These are phyloP conservation scores for Dipodascopsis uninucleata DNA, from an alignment of 805 yeast genomes.

Conservation along the genomic window DNA sequence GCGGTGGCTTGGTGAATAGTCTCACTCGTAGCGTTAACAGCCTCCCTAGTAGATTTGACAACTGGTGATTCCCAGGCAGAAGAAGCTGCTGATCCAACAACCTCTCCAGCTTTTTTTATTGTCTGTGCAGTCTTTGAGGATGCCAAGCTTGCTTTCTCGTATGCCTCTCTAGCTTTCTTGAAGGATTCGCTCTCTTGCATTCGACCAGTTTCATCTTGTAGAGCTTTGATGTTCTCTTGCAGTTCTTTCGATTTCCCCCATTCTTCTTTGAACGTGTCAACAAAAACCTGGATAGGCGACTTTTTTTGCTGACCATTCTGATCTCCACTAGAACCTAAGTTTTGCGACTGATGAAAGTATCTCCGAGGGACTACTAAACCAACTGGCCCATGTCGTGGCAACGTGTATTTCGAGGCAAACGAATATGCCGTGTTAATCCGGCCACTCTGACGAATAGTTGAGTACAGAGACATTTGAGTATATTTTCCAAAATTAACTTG, in stretches of 20 bases:
- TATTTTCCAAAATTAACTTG: too few relatives aligned
- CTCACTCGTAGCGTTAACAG: constrained; percentile 78
- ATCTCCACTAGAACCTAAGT: constrained; percentile 14
- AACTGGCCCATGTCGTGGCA: too few relatives aligned
- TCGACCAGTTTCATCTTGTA: constrained; percentile 93
- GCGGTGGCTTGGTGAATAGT: constrained; percentile 64
- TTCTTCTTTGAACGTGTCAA: constrained; percentile 86
- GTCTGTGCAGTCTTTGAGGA: constrained; percentile 66
- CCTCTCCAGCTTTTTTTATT: constrained; percentile 85
- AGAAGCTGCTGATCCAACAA: constrained; percentile 81
- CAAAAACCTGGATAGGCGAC: constrained; percentile 87
- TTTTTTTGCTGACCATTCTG: constrained; percentile 34
- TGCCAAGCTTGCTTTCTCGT: constrained; percentile 64
- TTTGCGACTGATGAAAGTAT: constrained; percentile 12
- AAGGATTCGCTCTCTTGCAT: constrained; percentile 92
- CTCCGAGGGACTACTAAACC: too few relatives aligned
- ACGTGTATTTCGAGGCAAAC: too few relatives aligned
- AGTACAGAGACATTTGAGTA: too few relatives aligned
- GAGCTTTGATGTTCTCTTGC: constrained; percentile 87
- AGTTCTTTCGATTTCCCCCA: constrained; percentile 87
- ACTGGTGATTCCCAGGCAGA: constrained; percentile 97
- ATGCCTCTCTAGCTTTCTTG: constrained; percentile 89
- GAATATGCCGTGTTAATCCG: too few relatives aligned
- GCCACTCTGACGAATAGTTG: too few relatives aligned
- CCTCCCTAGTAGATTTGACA: constrained; percentile 81